Base-by-base conservation (phyloP, 192 early-diverging fungal species). In the Backusella tarrabulga region DNA sequence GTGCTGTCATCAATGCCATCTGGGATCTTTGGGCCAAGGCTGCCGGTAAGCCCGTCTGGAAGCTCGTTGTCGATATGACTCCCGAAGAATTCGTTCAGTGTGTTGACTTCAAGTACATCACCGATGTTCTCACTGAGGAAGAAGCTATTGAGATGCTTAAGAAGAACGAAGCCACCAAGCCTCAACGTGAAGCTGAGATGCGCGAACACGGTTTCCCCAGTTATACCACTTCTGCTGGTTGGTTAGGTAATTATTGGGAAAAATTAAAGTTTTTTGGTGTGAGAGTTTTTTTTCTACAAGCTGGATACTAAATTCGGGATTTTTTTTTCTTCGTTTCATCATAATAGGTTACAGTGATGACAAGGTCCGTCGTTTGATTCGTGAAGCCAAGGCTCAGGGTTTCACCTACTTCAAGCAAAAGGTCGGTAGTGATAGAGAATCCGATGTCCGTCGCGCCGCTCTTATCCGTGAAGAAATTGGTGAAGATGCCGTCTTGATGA, bases 381-480 rank as follows among this genome's bases (percentile, higher is more conserved):
- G 73, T 70, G 81, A 85, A 34, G 84, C 84, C n/a, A 69, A 73
- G 67, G 84, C 67, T 9, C 38, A 85, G 76, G 84, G 84, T 7
- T 85, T 85, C 76, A 84, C 84, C 15, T 50, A 76, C 76, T 85
- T 85, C 50, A 85, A 85, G 80, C 84, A 85, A 75, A 85, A 85
- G 73, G 84, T 85, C 1, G 84, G 84, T 44, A 70, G 72, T 46
- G 78, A 85, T 26, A 73, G 63, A 17, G 44, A 79, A 26, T 42
- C 67, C 41, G 84, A 85, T 52, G 67, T 85, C 29, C 72, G 80
- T 38, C 84, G 84, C 60, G 84, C 84, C 15, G 68, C 54, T 34
- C 72, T 85, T 67, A 85, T 85, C 11, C 84, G 84, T 52, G 75
- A 80, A 42, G 84, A 79, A 72, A 81, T 84, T 78, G 84, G 84